Conservation (phyloP, 352 stramenopile species). For the Pythium phragmitis region DNA sequence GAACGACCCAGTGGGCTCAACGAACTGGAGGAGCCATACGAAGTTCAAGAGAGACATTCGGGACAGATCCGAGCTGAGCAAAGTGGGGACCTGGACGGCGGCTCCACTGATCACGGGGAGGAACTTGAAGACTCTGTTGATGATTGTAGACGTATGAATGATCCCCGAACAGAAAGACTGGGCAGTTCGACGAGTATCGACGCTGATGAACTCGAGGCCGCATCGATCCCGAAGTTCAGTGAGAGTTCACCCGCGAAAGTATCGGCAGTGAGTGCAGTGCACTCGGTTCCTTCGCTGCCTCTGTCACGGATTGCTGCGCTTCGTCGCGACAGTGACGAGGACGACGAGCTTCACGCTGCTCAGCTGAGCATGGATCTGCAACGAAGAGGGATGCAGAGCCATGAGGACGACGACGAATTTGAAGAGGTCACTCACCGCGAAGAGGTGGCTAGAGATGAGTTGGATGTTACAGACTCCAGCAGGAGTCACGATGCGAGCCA, state of each 20-base stretch:
- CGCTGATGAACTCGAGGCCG: background rate
- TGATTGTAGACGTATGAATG: background rate
- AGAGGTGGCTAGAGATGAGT: background rate
- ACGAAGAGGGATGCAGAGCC: background rate
- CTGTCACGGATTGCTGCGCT: background rate
- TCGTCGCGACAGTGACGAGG: conserved; percentile 7
- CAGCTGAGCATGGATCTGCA: conserved; percentile 1
- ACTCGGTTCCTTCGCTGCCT: background rate
- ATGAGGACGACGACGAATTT: conserved; percentile 8
- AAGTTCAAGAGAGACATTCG: background rate
- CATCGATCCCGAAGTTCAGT: background rate
- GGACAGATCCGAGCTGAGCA: background rate
- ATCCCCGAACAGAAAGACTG: background rate
- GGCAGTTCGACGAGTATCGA: too few species aligned
- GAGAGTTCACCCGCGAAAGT: background rate
- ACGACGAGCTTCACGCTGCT: conserved; percentile 4
- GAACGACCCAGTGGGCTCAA: background rate
- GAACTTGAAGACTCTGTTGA: background rate
- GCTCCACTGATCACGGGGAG: background rate
- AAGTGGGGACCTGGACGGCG: background rate
- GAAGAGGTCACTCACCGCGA: background rate
- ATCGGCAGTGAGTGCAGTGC: too few species aligned
- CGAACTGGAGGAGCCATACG: background rate
- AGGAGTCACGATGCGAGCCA: background rate
- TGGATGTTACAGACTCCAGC: background rate